Conservation (phyloP, 805 yeast species). For the Starmerella bombicola region DNA sequence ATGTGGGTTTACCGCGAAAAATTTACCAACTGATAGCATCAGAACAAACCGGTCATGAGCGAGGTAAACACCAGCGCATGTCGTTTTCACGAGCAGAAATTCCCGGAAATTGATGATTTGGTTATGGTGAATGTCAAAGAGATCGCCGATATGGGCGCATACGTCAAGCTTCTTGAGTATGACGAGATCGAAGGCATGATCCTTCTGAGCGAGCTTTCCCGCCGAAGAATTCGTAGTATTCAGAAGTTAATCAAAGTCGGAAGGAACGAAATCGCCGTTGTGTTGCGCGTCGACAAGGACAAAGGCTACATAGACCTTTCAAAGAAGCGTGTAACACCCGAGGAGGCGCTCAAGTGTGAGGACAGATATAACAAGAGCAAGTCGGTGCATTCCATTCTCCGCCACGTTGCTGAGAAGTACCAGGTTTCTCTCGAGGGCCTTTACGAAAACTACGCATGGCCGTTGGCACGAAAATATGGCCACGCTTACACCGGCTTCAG, state of each 20-base stretch:
- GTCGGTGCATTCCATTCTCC: constrained; percentile 93
- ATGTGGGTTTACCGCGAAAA: background rate
- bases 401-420: constrained; percentile 97
- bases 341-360: constrained; percentile 93
- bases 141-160: constrained; percentile 99
- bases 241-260: constrained; percentile 97
- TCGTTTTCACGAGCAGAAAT: constrained; percentile 95
- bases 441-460: constrained; percentile 92
- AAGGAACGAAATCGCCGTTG: constrained; percentile 95
- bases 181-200: constrained; percentile 99
- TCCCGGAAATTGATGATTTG: constrained; percentile 97
- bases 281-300: constrained; percentile 93
- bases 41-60: constrained; percentile 12
- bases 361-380: constrained; percentile 93
- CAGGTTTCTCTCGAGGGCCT: constrained; percentile 72
- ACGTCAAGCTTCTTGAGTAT: constrained; percentile 82
- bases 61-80: constrained; percentile 51
- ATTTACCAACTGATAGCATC: background rate
- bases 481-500: constrained; percentile 97
- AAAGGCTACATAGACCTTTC: constrained; percentile 97
- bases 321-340: constrained; percentile 95
- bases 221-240: constrained; percentile 97
- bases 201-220: constrained; percentile 81
- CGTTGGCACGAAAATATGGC: constrained; percentile 85
- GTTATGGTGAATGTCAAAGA: constrained; percentile 88